These are phyloP conservation scores for Musa balbisiana DNA, from an alignment of 202 grass and related monocot genomes.

Conservation along the genomic window DNA sequence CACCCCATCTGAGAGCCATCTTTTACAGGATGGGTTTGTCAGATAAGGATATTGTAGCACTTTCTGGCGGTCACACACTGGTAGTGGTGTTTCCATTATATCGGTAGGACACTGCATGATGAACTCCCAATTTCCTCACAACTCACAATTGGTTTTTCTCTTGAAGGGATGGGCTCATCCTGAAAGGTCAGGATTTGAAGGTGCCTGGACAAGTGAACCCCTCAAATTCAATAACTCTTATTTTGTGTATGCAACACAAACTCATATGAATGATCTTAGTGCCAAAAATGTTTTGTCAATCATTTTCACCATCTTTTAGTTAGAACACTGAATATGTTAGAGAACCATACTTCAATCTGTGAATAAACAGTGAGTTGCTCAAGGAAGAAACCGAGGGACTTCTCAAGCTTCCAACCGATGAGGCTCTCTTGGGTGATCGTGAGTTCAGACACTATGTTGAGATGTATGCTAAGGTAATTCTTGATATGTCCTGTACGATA, in stretches of 20 bases:
- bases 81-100: slow-evolving; percentile 23
- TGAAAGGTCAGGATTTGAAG: slow-evolving; percentile 89
- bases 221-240: slow-evolving; percentile 90
- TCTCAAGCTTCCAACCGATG: slow-evolving; percentile 84
- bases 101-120: slow-evolving; percentile 1
- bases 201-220: slow-evolving; percentile 86
- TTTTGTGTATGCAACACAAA: slow-evolving; percentile 56
- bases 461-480: slow-evolving; percentile 71
- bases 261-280: background rate
- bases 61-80: slow-evolving; percentile 78
- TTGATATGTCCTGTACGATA: too few relatives aligned
- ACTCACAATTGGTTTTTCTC: slow-evolving; percentile 1
- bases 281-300: background rate
- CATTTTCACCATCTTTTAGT: background rate
- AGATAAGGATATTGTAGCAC: slow-evolving; percentile 88
- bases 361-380: slow-evolving; percentile 50
- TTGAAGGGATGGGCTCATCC: slow-evolving; percentile 45
- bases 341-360: background rate
- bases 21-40: slow-evolving; percentile 84
- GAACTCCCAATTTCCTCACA: background rate
- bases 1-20: slow-evolving; percentile 73
- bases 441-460: slow-evolving; percentile 72
- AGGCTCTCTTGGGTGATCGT: slow-evolving; percentile 63
- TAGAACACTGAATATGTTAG: too few relatives aligned
- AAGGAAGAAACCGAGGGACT: slow-evolving; percentile 65